Base-by-base conservation (phyloP, 192 early-diverging fungal genomes). In the Mycoemilia scoparia region DNA sequence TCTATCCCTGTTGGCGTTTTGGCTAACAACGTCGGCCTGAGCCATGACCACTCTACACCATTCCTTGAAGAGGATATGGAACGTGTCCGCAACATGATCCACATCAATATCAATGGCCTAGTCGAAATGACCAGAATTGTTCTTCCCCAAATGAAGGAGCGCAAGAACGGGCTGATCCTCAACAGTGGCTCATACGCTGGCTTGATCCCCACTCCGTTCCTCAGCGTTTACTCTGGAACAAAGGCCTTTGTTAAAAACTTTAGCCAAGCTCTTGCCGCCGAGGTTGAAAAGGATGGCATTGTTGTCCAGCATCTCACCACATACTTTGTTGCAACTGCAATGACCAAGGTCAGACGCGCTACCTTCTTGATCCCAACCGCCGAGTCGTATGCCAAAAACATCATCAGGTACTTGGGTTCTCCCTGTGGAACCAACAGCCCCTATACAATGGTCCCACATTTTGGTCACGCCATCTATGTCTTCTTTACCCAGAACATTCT, bases 11-110 rank as follows among this genome's bases (percentile, higher is more conserved):
- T 68, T 19, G 49, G 49, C 24, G 57, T 73, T 15, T 56, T 79
- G 57, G 71, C 93, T 28, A 97, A 97, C 67, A 97, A 97, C 55
- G 93, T 92, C 21, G 92, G 75, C 25, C 70, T 80, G 19, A 86
- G 78, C 57, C 87, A 96, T 46, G 84, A 83, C 25, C 71, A 87
- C 51, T 89, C 92, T 31, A 82, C 76, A 28, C 66, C 79, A 10
- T 87, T 89, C 54, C 66, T 71, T 54, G 75, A 91, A 29, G 80
- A 87, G 46, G 39, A 41, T 17, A 60, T 70, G 34, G 52, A 66
- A 32, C 43, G 70, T 3, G 60, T 83, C 21, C 47, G 82, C 14
- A 51, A 57, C 23, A 82, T 97, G 60, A 66, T 92, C 24, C 66
- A 84, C 46, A 74, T 93, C 35, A 90, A 96, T 55, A 66, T 89